Base-by-base conservation (phyloP, 1,284 basidiomycete species). In the Moesziomyces sp. region DNA sequence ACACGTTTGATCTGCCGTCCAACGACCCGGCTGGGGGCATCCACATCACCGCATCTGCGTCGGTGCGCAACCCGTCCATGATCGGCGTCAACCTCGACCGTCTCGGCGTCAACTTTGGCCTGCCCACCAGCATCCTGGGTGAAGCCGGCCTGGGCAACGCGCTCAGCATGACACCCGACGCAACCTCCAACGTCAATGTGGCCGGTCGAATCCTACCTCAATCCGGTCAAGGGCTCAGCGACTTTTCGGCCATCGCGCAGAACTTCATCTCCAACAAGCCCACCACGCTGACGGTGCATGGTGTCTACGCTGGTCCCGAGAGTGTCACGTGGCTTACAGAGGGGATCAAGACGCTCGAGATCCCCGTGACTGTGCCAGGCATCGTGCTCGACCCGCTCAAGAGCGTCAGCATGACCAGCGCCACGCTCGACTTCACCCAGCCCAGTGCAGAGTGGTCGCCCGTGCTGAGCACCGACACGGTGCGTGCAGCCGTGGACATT, bases 11-110 rank as follows among this genome's bases (percentile, higher is more conserved):
- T 82, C 83, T 92, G 35, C 91, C 91, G 0, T 85, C 86, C 21
- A 87, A 92, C 77, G 90, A 92, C 72, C 89, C 90, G 1, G 88
- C 87, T 6, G 91, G 91, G 13, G 91, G 91, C 23, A 89, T 92
- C 62, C 88, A 88, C 63, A 85, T 92, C 42, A 90, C 89, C 0
- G 85, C 92, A 11, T 85, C 90, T 50, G 87, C 90, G 0, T 87
- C 86, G 6, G 86, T 90, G 16, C 85, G 86, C 3, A 92, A 91
- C 77, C 91, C 91, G n/a, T 90, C 91, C 3, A 91, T 91, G 87
- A 90, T 92, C 43, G 91, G 91, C 47, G 88, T 92, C 13, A 84
- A 88, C 59, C 85, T 92, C 19, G 88, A 87, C 59, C 87, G 87
- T 3, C 87, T 92, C 58, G 87, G 87, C 1, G 91, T 91, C 83